phyloP scores from a whole-genome alignment of 2,329 filamentous ascomycete genomes.

The Penicillium hesseltinei region DNA sequence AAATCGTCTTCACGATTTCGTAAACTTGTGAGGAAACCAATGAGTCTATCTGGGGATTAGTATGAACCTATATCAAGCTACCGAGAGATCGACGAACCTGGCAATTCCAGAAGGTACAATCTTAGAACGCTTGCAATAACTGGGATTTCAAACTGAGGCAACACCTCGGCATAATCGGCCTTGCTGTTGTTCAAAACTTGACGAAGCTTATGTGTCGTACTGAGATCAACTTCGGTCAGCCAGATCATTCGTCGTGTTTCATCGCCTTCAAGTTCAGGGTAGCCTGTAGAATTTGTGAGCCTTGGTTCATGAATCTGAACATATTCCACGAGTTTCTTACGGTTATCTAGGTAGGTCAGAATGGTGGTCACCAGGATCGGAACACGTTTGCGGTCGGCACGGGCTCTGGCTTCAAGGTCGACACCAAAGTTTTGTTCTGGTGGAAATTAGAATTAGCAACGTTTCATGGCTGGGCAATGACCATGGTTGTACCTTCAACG shows the following conservation, averaged over 20 bases:
- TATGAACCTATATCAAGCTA: constrained; percentile 2
- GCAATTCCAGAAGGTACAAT: constrained; percentile 90
- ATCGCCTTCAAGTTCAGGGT: constrained; percentile 95
- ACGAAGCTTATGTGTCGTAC: constrained; percentile 80
- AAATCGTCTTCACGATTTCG: constrained; percentile 97
- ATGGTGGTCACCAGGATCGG: constrained; percentile 89
- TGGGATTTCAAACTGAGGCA: constrained; percentile 88
- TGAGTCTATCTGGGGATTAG: constrained; percentile 65
- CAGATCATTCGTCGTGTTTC: constrained; percentile 89
- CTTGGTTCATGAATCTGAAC: neutral
- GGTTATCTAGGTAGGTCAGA: constrained; percentile 90
- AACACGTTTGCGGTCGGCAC: constrained; percentile 92
- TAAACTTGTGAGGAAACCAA: constrained; percentile 97
- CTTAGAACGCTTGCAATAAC: constrained; percentile 91
- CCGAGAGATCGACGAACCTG: constrained; percentile 61
- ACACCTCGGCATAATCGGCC: constrained; percentile 68
- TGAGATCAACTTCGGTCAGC: constrained; percentile 86
- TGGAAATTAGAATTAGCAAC: constrained; percentile 18
- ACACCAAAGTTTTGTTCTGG: constrained; percentile 93
- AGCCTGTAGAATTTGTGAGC: constrained; percentile 52
- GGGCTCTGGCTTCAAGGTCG: constrained; percentile 90
- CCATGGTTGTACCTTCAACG: constrained; percentile 63
- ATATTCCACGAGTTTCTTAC: constrained; percentile 33
- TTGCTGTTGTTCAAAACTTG: constrained; percentile 84
- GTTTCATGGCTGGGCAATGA: neutral